Conservation (phyloP, 2,329 filamentous ascomycete species). For the Alternaria arbusti region DNA sequence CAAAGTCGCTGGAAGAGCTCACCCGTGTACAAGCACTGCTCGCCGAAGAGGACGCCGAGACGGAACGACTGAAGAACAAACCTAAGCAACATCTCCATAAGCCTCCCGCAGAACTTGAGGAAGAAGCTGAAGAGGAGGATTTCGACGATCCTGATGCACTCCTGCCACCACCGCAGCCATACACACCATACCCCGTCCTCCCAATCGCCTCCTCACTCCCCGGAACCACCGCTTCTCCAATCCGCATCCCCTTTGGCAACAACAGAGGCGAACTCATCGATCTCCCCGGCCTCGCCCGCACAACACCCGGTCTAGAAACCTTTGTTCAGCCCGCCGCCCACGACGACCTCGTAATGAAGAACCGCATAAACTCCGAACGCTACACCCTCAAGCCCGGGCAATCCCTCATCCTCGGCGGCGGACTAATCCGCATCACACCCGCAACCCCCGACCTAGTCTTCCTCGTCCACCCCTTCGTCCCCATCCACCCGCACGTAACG, state of each 20-base stretch:
- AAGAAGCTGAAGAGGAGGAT: slow-evolving; percentile 31
- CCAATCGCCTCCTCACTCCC: slow-evolving; percentile 85
- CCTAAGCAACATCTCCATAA: slow-evolving; percentile 27
- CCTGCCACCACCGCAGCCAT: slow-evolving; percentile 76
- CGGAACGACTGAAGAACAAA: slow-evolving; percentile 27
- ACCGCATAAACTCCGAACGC: slow-evolving; percentile 75
- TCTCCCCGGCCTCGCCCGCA: slow-evolving; percentile 81
- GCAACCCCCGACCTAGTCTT: slow-evolving; percentile 68
- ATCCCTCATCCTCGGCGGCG: slow-evolving; percentile 79
- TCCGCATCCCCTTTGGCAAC: slow-evolving; percentile 86
- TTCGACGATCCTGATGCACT: slow-evolving; percentile 54
- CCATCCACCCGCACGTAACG: slow-evolving; percentile 77
- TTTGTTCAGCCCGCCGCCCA: slow-evolving; percentile 73
- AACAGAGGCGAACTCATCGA: slow-evolving; percentile 92
- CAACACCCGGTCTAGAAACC: slow-evolving; percentile 66
- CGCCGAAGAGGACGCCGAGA: slow-evolving; percentile 41
- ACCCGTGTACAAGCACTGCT: slow-evolving; percentile 35
- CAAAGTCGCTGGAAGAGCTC: slow-evolving; percentile 37
- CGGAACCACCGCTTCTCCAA: slow-evolving; percentile 93
- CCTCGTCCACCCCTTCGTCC: slow-evolving; percentile 85
- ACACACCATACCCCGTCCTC: slow-evolving; percentile 80
- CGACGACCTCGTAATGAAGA: slow-evolving; percentile 76
- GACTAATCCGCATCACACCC: slow-evolving; percentile 87
- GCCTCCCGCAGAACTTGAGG: slow-evolving; percentile 25
- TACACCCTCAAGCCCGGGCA: slow-evolving; percentile 74